Conservation (phyloP, 257 asterid species). For the Nicotiana sylvestris region DNA sequence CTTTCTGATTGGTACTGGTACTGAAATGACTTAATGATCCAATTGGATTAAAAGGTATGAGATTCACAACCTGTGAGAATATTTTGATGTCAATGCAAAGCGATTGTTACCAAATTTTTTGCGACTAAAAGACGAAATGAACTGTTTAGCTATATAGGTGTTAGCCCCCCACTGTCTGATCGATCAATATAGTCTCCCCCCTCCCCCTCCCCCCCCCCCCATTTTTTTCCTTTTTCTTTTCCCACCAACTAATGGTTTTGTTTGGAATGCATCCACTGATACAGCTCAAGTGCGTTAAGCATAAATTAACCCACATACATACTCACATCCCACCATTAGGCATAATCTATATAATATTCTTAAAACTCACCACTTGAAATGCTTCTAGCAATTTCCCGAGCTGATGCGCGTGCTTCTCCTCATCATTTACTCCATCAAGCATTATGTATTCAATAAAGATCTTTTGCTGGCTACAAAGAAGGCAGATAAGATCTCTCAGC, state of each 20-base stretch:
- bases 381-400: constrained; percentile 77
- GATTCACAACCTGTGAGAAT: constrained; percentile 70
- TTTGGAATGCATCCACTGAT: neutral
- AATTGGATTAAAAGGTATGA: constrained; percentile 95
- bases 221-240: no score
- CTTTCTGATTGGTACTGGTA: constrained; percentile 61
- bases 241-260: neutral
- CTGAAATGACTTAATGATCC: constrained; percentile 63
- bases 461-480: constrained; percentile 72
- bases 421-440: constrained; percentile 94
- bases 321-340: neutral
- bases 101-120: neutral
- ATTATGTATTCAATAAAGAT: constrained; percentile 94
- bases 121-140: neutral
- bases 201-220: no score
- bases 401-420: constrained; percentile 86
- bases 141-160: neutral
- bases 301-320: neutral
- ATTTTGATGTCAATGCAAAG: constrained; percentile 4
- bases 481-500: constrained; percentile 28
- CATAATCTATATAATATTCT: neutral
- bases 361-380: constrained; percentile 61
- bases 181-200: neutral
- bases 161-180: neutral
- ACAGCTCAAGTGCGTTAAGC: neutral